phyloP scores from a whole-genome alignment of 306 rosid species.

The Lathyrus sativus region DNA sequence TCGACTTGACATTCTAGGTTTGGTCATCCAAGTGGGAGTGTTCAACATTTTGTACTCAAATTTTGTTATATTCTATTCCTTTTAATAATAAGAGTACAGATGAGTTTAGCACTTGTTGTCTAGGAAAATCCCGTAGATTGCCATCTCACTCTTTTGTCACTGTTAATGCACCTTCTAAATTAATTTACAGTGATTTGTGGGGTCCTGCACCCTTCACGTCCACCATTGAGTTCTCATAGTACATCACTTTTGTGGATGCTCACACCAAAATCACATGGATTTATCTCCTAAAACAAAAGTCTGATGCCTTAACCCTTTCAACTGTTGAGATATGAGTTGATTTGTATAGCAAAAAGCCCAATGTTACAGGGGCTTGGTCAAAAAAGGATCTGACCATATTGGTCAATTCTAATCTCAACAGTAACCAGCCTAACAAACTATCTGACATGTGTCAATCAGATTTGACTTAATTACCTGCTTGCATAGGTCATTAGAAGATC shows the following conservation, averaged over 20 bases:
- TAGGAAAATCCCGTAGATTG: background rate
- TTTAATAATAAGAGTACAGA: background rate
- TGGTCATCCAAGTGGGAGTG: background rate
- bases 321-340: too few species aligned
- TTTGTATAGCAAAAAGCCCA: too few species aligned
- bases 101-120: background rate
- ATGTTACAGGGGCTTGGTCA: too few species aligned
- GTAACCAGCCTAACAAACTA: background rate
- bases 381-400: too few species aligned
- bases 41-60: background rate
- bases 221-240: background rate
- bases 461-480: background rate
- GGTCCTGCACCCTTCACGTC: background rate
- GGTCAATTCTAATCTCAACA: too few species aligned
- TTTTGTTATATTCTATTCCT: background rate
- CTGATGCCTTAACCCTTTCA: background rate
- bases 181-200: background rate
- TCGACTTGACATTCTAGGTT: background rate
- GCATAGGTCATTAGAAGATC: background rate
- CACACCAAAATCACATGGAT: background rate
- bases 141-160: background rate
- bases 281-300: background rate
- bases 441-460: background rate
- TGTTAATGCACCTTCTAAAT: background rate
- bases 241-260: background rate